These are phyloP conservation scores for Durotheca rogersii DNA, from an alignment of 495 filamentous ascomycete genomes.

Conservation along the genomic window DNA sequence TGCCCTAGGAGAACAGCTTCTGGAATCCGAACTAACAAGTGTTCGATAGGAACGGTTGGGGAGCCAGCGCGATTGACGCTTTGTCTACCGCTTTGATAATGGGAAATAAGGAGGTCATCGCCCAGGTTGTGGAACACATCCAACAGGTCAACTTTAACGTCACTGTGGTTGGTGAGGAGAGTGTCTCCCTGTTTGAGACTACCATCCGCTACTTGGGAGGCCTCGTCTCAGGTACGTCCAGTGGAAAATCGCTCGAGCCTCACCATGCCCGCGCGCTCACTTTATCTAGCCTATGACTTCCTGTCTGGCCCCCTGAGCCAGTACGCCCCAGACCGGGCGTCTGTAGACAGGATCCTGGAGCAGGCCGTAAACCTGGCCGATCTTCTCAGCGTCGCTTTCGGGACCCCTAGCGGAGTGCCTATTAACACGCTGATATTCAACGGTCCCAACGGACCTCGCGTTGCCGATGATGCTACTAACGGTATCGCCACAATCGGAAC, in stretches of 20 bases:
- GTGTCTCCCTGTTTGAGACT: slow-evolving; percentile 82
- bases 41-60: slow-evolving; percentile 73
- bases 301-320: slow-evolving; percentile 67
- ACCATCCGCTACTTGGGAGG: slow-evolving; percentile 87
- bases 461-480: slow-evolving; percentile 55
- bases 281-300: slow-evolving; percentile 67
- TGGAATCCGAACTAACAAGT: slow-evolving; percentile 9
- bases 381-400: slow-evolving; percentile 72
- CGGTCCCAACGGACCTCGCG: slow-evolving; percentile 41
- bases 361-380: slow-evolving; percentile 73
- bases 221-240: slow-evolving; percentile 61
- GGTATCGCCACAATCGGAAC: slow-evolving; percentile 72
- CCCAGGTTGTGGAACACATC: slow-evolving; percentile 68
- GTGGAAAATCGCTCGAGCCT: background rate
- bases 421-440: slow-evolving; percentile 69
- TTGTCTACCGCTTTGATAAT: slow-evolving; percentile 80
- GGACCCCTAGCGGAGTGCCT: slow-evolving; percentile 74
- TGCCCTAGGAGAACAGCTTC: background rate
- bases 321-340: slow-evolving; percentile 46
- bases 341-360: slow-evolving; percentile 57
- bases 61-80: slow-evolving; percentile 80
- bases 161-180: slow-evolving; percentile 43
- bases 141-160: slow-evolving; percentile 65
- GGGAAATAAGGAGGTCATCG: slow-evolving; percentile 64
- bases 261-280: background rate